Evolutionary conservation across 257 asterid species (phyloP).

Genomic region (Capsicum baccatum): DNA sequence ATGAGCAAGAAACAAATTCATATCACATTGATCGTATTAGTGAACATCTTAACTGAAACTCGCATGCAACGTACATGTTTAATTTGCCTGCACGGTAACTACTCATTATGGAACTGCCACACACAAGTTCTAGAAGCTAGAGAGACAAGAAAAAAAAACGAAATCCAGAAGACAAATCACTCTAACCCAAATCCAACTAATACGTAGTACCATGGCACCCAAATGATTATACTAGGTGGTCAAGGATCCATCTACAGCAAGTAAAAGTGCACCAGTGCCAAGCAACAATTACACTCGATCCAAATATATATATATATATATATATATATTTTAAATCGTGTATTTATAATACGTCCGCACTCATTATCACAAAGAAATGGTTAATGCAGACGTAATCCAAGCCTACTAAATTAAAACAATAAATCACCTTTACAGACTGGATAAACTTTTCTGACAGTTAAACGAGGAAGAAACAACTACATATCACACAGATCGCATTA

Average conservation of each 20-base stretch:
- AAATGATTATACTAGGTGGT: not conserved
- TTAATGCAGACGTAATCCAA: not conserved
- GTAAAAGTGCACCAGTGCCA: not conserved
- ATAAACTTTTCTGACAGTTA: not conserved
- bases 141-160: conserved; percentile 18
- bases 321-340: not conserved
- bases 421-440: not conserved
- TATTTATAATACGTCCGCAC: not conserved
- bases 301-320: not conserved
- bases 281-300: not conserved
- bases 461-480: not conserved
- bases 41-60: conserved; percentile 7
- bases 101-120: not conserved
- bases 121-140: not conserved
- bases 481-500: not conserved
- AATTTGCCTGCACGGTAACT: not conserved
- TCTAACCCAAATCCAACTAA: conserved; percentile 6
- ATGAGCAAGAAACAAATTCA: not conserved
- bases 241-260: not conserved
- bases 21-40: not conserved
- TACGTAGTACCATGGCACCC: not conserved
- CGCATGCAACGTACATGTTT: not conserved
- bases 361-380: conserved; percentile 11
- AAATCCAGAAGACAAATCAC: not conserved
- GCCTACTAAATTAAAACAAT: not conserved